Evolutionary conservation across 2,329 filamentous ascomycete species (phyloP).

Genomic region (Alternaria consortialis): DNA sequence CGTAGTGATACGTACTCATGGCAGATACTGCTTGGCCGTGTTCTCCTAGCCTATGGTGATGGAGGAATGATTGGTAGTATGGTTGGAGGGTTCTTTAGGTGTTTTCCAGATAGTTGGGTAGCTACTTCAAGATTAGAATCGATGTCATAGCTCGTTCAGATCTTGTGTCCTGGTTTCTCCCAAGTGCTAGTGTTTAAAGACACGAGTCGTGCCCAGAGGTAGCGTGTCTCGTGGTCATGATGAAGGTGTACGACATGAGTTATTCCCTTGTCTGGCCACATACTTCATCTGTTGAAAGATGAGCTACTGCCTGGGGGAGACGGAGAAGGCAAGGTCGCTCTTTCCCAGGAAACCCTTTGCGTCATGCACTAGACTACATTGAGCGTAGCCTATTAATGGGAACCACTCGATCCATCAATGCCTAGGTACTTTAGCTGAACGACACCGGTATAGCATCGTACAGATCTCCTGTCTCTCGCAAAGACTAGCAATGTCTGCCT

Average conservation of each 20-base stretch:
- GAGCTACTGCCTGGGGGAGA: not conserved
- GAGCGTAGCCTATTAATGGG: not conserved
- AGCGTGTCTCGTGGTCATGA: not conserved
- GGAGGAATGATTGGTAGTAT: not conserved
- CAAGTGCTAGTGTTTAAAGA: not conserved
- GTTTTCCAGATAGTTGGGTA: no score
- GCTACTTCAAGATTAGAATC: not conserved
- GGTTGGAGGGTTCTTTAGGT: not conserved
- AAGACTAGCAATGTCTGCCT: not conserved
- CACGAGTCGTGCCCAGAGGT: no score
- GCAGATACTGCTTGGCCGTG: not conserved
- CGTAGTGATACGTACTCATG: not conserved
- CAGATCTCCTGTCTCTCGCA: not conserved
- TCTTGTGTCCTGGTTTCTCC: not conserved
- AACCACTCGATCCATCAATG: no score
- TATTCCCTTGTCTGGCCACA: not conserved
- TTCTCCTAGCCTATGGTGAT: not conserved
- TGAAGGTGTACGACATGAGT: rapidly evolving
- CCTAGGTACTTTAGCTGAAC: not conserved
- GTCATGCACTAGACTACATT: not conserved
- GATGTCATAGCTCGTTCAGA: not conserved
- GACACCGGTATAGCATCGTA: not conserved
- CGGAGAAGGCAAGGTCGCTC: not conserved
- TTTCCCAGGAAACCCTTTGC: not conserved
- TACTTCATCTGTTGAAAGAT: not conserved